phyloP scores from a whole-genome alignment of 805 yeast genomes.

The Groenewaldozyma tartarivorans region DNA sequence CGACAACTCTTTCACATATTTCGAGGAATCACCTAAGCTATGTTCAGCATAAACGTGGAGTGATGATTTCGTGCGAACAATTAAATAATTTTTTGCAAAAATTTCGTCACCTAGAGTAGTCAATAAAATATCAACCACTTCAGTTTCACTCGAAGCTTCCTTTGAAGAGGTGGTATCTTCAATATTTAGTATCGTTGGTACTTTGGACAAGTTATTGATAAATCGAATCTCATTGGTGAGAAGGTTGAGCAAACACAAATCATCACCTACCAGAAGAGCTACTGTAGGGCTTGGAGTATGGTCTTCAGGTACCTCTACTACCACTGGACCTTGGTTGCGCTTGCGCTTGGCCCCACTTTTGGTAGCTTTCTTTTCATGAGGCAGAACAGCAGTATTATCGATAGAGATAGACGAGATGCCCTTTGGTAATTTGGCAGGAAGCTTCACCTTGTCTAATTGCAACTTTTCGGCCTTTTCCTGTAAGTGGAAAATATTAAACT shows the following conservation, averaged over 20 bases:
- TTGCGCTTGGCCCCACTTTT: constrained; percentile 3
- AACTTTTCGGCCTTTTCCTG: constrained; percentile 3
- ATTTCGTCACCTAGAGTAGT: constrained; percentile 54
- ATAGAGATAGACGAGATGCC: constrained; percentile 1
- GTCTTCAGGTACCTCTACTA: neutral
- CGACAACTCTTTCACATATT: neutral
- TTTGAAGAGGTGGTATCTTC: too few relatives aligned
- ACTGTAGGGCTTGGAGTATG: neutral
- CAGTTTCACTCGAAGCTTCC: too few relatives aligned
- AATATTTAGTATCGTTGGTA: neutral
- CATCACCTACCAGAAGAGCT: neutral
- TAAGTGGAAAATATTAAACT: constrained; percentile 3
- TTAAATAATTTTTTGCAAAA: constrained; percentile 50
- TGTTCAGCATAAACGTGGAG: constrained; percentile 21
- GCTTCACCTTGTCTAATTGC: constrained; percentile 4
- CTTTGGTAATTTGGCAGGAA: constrained; percentile 1
- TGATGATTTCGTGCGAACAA: constrained; percentile 19
- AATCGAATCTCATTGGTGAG: neutral
- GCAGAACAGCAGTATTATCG: constrained; percentile 1
- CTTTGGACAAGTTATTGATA: too few relatives aligned
- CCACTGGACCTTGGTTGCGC: neutral
- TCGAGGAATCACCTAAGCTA: constrained; percentile 21
- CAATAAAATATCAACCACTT: constrained; percentile 32
- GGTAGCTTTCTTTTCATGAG: neutral
- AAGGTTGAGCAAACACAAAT: neutral